Evolutionary conservation across 192 early-diverging fungal genomes (phyloP), one percentile per base, ranked within the genome.

Genomic region (Coemansia umbellata): DNA sequence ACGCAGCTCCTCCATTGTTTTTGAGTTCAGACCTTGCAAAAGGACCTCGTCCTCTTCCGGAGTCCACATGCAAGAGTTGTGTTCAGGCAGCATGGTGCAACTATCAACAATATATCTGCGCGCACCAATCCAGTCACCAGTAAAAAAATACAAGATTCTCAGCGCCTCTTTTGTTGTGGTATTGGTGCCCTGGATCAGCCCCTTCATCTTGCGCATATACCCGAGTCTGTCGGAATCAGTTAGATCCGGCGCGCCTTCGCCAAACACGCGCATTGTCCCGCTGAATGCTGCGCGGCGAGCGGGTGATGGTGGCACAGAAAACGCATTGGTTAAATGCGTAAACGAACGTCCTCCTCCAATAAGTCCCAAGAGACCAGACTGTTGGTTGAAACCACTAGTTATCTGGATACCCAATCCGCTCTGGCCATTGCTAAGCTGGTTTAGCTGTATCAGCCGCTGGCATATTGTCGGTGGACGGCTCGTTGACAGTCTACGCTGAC

Each of bases 141-240:
- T 75, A 53, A 66, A 68, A 24, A 60, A 60, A 47, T 68, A 75
- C 42, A 75, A 42, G 15, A 56, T 41, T 3, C 49, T 37, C 53
- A 75, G 49, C 5, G 65, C 65, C 54, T 68, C 65, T 15, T 37
- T 55, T 19, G 66, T 52, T 28, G 72, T 56, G 24, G 60, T 17
- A 5, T 40, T 19, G 1, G 65, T 68, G 26, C 57, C 65, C 5
- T 56, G 48, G 26, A 75, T 60, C 47, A 75, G 50, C 14, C 65
- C 72, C 65, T 75, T 75, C 36, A 75, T 47, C 30, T 54, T 53
- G 44, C 72, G 44, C 72, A 75, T 58, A 43, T 74, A 74, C 21
- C 28, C 39, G 24, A 68, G 52, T 24, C 65, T 55, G 7, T 75
- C 65, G 2, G 37, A 26, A 31, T 68, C 61, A 33, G 45, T 56